These are phyloP conservation scores for Adiantum capillusveneris DNA, from an alignment of 75 land plant species.

Conservation along the genomic window DNA sequence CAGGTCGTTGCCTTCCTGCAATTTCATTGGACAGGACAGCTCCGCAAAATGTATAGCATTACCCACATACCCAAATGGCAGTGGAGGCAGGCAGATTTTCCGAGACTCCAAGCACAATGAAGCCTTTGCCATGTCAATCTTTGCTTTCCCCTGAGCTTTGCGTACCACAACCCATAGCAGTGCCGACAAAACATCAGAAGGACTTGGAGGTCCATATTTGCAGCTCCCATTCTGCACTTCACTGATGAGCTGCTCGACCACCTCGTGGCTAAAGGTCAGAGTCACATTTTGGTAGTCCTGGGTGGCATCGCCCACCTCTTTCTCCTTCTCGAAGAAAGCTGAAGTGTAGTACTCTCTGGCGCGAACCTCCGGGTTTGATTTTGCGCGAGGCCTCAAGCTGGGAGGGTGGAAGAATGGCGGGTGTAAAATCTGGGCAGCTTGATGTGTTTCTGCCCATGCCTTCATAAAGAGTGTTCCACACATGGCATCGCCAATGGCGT, in stretches of 20 bases:
- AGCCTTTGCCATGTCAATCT: slow-evolving; percentile 11
- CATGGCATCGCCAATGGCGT: slow-evolving; percentile 46
- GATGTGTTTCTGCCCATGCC: slow-evolving; percentile 39
- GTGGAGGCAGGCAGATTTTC: slow-evolving; percentile 28
- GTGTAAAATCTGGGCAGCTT: slow-evolving; percentile 21
- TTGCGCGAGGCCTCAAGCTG: slow-evolving; percentile 8
- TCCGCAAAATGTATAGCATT: slow-evolving; percentile 43
- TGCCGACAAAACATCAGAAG: slow-evolving; percentile 49
- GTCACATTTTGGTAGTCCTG: slow-evolving; percentile 23
- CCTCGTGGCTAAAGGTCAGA: slow-evolving; percentile 25
- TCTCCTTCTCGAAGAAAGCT: slow-evolving; percentile 3
- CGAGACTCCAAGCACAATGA: slow-evolving; percentile 39
- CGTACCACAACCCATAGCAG: slow-evolving; percentile 42
- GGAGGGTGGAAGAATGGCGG: slow-evolving; percentile 40
- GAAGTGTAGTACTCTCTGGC: slow-evolving; percentile 20
- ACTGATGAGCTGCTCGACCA: slow-evolving; percentile 16
- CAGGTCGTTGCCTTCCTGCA: slow-evolving; percentile 1
- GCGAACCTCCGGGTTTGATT: slow-evolving; percentile 1
- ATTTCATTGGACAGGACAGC: slow-evolving; percentile 1
- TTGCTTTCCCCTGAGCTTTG: slow-evolving; percentile 18
- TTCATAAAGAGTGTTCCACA: slow-evolving; percentile 36
- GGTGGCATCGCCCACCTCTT: slow-evolving; percentile 13
- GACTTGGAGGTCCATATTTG: slow-evolving; percentile 21
- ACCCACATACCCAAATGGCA: slow-evolving; percentile 44
- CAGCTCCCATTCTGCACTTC: slow-evolving; percentile 15